These are phyloP conservation scores for bread wheat (Triticum aestivum) DNA, from an alignment of 176 grass and related monocot genomes.

Conservation along the genomic window DNA sequence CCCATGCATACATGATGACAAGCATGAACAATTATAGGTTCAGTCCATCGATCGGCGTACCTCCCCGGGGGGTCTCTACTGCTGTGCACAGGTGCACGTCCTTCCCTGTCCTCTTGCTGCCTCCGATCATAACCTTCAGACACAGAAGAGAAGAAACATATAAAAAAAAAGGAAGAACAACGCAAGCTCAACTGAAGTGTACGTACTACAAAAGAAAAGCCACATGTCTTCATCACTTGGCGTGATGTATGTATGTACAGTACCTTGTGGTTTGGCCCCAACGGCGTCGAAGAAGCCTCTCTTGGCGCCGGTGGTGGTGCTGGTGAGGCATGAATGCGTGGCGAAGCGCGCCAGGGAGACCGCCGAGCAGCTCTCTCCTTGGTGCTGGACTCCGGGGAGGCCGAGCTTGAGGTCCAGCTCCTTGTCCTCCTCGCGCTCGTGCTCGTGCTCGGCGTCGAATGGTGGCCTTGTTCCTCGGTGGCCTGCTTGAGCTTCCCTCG, in stretches of 20 bases:
- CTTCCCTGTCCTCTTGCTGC: slow-evolving; percentile 7
- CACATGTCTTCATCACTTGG: slow-evolving; percentile 2
- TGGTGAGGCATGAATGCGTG: slow-evolving; percentile 35
- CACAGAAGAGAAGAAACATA: background rate
- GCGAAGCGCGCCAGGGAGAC: slow-evolving; percentile 50
- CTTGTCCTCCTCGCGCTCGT: slow-evolving; percentile 37
- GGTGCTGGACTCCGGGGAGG: slow-evolving; percentile 46
- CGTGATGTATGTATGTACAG: background rate
- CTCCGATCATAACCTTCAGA: slow-evolving; percentile 45
- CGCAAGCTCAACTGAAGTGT: background rate
- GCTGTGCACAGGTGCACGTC: slow-evolving; percentile 26
- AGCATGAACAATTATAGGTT: slow-evolving; percentile 12
- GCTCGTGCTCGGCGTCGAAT: slow-evolving; percentile 22
- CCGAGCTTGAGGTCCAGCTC: slow-evolving; percentile 78
- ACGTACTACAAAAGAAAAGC: background rate
- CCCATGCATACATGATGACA: slow-evolving; percentile 30
- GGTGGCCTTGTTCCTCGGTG: background rate
- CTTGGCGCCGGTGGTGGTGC: slow-evolving; percentile 42
- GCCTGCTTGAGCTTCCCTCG: background rate
- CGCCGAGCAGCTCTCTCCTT: slow-evolving; percentile 31
- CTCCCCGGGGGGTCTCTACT: slow-evolving; percentile 38
- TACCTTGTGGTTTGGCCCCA: slow-evolving; percentile 54
- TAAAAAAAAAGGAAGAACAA: background rate
- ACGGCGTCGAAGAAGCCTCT: slow-evolving; percentile 51
- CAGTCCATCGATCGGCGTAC: slow-evolving; percentile 6